Evolutionary conservation across 306 rosid species (phyloP).

Genomic region (Vigna trinervia): DNA sequence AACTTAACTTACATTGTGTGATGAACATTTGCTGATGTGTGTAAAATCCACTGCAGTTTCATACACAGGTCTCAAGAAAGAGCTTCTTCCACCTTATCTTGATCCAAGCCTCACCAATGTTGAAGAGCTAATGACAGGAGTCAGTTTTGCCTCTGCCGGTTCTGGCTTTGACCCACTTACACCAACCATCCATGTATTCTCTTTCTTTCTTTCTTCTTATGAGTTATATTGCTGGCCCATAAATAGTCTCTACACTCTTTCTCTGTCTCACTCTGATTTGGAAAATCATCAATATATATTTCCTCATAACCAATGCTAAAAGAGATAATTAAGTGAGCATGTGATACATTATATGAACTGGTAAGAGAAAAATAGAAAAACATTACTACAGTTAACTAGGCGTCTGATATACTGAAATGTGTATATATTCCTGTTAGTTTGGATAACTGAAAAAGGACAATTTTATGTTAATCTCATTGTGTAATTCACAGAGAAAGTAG

Average conservation of each 20-base stretch:
- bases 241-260: neutral
- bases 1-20: neutral
- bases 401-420: too few relatives aligned
- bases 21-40: neutral
- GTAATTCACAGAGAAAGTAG: neutral
- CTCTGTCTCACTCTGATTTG: neutral
- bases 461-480: too few relatives aligned
- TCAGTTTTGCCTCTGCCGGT: conserved; percentile 82
- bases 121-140: conserved; percentile 67
- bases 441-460: too few relatives aligned
- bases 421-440: too few relatives aligned
- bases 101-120: conserved; percentile 54
- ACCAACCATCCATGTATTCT: conserved; percentile 51
- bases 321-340: too few relatives aligned
- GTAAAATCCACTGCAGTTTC: conserved; percentile 54
- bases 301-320: neutral
- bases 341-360: neutral
- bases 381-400: too few relatives aligned
- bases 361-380: too few relatives aligned
- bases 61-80: conserved; percentile 62
- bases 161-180: conserved; percentile 83
- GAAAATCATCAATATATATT: too few relatives aligned
- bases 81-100: conserved; percentile 70
- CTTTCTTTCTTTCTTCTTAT: conserved; percentile 1
- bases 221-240: neutral